These are phyloP conservation scores for Vigna radiata DNA, from an alignment of 306 rosid species.

Conservation along the genomic window DNA sequence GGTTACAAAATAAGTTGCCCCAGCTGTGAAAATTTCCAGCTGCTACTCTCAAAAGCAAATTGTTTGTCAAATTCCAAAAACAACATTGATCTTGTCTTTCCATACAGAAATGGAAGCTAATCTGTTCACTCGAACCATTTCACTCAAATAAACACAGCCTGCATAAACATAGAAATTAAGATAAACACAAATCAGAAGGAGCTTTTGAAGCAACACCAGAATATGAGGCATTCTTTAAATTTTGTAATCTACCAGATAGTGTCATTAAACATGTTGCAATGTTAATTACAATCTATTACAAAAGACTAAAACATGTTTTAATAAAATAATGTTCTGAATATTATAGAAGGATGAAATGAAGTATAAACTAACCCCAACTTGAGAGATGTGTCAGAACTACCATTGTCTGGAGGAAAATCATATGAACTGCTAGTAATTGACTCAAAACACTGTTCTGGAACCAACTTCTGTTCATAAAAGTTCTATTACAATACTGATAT, in stretches of 20 bases:
- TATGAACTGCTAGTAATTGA: conserved; percentile 12
- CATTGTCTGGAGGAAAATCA: neutral
- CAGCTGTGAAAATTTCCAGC: neutral
- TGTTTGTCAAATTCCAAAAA: neutral
- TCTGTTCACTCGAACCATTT: neutral
- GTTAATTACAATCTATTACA: neutral
- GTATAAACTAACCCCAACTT: conserved; percentile 22
- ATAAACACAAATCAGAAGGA: neutral
- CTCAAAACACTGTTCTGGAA: neutral
- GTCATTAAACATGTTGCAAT: neutral
- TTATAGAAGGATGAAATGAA: neutral
- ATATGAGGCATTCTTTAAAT: neutral
- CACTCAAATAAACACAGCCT: conserved; percentile 31
- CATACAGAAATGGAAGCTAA: neutral
- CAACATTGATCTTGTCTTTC: neutral
- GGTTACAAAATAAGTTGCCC: neutral
- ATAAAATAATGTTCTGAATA: neutral
- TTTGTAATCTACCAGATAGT: neutral
- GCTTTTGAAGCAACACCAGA: neutral
- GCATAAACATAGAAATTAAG: conserved; percentile 18
- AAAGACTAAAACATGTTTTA: neutral
- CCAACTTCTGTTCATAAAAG: neutral
- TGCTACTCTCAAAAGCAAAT: neutral
- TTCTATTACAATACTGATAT: neutral
- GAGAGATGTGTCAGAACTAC: conserved; percentile 24